These are phyloP conservation scores for Aspergillus sp. DNA, from an alignment of 2,329 filamentous ascomycete species.

Conservation along the genomic window DNA sequence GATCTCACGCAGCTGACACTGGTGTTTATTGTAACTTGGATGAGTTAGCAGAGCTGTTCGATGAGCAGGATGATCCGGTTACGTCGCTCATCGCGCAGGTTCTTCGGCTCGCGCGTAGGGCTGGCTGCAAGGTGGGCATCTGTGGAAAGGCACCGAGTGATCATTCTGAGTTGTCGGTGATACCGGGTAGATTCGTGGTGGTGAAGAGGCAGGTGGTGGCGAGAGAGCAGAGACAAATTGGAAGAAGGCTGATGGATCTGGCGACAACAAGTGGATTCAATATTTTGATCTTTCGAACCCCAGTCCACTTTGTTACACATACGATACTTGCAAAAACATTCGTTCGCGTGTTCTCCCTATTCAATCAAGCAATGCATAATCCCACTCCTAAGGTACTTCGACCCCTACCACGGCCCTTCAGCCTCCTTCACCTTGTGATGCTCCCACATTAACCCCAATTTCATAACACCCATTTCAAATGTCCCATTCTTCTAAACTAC, in stretches of 20 bases:
- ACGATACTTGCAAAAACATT: too few relatives aligned
- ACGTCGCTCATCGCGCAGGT: slow-evolving; percentile 44
- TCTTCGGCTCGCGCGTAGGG: slow-evolving; percentile 33
- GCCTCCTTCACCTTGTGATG: too few relatives aligned
- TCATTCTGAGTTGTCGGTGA: slow-evolving; percentile 46
- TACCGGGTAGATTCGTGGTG: slow-evolving; percentile 43
- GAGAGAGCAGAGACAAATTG: background rate
- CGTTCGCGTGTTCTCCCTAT: background rate
- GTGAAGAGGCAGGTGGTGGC: slow-evolving; percentile 29
- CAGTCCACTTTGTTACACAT: too few relatives aligned
- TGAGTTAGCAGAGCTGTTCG: slow-evolving; percentile 41
- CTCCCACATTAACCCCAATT: background rate
- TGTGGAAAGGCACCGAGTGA: slow-evolving; percentile 46
- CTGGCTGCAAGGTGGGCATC: slow-evolving; percentile 42
- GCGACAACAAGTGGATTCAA: background rate
- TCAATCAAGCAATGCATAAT: background rate
- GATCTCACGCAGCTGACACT: slow-evolving; percentile 46
- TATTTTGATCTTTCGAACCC: background rate
- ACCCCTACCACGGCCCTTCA: too few relatives aligned
- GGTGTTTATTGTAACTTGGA: slow-evolving; percentile 44
- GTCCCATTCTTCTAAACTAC: slow-evolving; percentile 31
- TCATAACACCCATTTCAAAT: slow-evolving; percentile 3
- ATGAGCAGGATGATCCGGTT: slow-evolving; percentile 45
- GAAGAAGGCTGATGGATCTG: background rate
- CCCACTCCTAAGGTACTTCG: background rate